Evolutionary conservation across 371 early-diverging fungal species (phyloP).

Genomic region (Mortierella sp.): DNA sequence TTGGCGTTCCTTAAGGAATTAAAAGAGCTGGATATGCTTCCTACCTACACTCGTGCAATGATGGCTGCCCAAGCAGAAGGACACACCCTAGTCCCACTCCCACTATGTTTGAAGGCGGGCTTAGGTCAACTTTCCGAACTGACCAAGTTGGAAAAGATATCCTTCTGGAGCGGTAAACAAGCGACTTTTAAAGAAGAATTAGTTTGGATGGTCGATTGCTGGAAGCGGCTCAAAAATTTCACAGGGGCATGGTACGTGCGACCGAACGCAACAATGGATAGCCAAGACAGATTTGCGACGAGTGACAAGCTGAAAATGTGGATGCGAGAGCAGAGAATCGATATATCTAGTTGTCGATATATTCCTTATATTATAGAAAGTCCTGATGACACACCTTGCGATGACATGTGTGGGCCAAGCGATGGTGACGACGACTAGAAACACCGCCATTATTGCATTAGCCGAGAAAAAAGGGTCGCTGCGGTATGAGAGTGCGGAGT

Average conservation of each 20-base stretch:
- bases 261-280: neutral
- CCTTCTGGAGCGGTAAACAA: neutral
- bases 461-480: too few relatives aligned
- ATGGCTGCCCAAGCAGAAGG: neutral
- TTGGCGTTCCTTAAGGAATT: neutral
- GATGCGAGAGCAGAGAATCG: too few relatives aligned
- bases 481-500: too few relatives aligned
- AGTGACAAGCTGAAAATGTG: neutral
- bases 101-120: slow-evolving; percentile 1
- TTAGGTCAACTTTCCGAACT: neutral
- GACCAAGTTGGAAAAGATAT: slow-evolving; percentile 1
- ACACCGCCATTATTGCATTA: too few relatives aligned
- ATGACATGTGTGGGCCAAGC: too few relatives aligned
- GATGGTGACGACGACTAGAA: too few relatives aligned
- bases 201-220: neutral
- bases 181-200: neutral
- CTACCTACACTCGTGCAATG: neutral
- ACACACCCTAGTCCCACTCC: neutral
- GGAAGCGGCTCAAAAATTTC: neutral
- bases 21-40: slow-evolving; percentile 2
- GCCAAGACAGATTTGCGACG: neutral
- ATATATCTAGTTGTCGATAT: too few relatives aligned
- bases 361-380: too few relatives aligned
- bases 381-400: too few relatives aligned
- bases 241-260: neutral